These are phyloP conservation scores for Boletellus deceptivus DNA, from an alignment of 1,284 basidiomycete species.

Conservation along the genomic window DNA sequence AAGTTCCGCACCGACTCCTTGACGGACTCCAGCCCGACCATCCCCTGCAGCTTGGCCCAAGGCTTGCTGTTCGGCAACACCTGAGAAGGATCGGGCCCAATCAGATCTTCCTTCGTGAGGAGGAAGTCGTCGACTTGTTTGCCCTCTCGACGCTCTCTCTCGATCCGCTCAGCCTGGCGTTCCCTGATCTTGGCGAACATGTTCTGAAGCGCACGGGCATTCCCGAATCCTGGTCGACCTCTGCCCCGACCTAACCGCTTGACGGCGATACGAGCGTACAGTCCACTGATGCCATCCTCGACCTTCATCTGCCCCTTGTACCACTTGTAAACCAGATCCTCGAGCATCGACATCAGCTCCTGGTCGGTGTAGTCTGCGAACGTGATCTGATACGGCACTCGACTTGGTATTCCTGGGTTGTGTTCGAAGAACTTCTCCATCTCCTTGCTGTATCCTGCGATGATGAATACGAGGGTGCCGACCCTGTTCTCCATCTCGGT, in stretches of 20 bases:
- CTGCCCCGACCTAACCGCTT: conserved; percentile 54
- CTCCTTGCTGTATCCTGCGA: conserved; percentile 65
- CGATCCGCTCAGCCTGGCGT: conserved; percentile 50
- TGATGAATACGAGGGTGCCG: conserved; percentile 63
- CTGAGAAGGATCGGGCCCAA: conserved; percentile 58
- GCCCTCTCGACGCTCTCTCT: conserved; percentile 40
- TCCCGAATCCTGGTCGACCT: conserved; percentile 56
- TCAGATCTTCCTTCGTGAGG: conserved; percentile 51
- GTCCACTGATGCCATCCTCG: conserved; percentile 51
- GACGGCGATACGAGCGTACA: conserved; percentile 56
- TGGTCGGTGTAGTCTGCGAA: conserved; percentile 60
- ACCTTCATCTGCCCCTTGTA: conserved; percentile 52
- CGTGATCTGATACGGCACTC: conserved; percentile 57
- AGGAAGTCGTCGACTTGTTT: conserved; percentile 46
- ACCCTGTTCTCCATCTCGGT: conserved; percentile 71
- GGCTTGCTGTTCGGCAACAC: conserved; percentile 45
- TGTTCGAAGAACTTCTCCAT: conserved; percentile 77
- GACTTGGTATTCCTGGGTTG: conserved; percentile 63
- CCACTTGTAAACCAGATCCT: conserved; percentile 43
- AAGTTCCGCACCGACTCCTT: conserved; percentile 54
- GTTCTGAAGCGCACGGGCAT: conserved; percentile 57
- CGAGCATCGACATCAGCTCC: conserved; percentile 54
- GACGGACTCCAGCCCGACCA: conserved; percentile 56
- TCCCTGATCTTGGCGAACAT: conserved; percentile 44
- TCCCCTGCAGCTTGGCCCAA: conserved; percentile 50